Evolutionary conservation across 805 yeast genomes (phyloP), one percentile per base, ranked within the genome.

Genomic region (Candida pseudofarinosa): DNA sequence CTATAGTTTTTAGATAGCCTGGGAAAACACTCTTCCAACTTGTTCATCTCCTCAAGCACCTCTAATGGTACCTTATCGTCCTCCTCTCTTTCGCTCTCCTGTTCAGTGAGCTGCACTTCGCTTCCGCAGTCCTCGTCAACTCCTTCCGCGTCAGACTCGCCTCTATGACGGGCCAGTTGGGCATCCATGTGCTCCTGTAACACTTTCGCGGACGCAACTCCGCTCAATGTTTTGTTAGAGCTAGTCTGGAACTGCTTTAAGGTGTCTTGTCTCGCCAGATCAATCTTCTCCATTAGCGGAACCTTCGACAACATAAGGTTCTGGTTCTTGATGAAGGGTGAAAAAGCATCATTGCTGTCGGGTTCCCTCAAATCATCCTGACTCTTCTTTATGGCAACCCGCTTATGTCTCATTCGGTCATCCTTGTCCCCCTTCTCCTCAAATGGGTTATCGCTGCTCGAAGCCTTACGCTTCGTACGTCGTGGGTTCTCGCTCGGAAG

Each of bases 31-130:
- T 65, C 67, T 40, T 76, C 76, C 8, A 83, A 66, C 39, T 68
- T 69, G 33, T 68, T 65, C 74, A 82, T 79, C 49, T 83, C 88
- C 46, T 75, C 80, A 28, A 75, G 60, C 3, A 79, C 75, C 40
- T 76, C 82, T 1, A 68, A 57, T 2, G 82, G 70, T 0, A 79
- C 69, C 43, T 76, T 80, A 35, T 72, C 77, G 14, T 73, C 77
- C 6, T 41, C 39, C n/a, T 36, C 45, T 8, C 38, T 38, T 37
- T 43, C 45, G 4, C 17, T 40, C 3, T 16, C 37, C 4, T 39
- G 41, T 14, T 23, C 32, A 15, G 13, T 19, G 33, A 26, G 16
- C n/a, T 39, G 35, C 14, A 4, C 31, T 35, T 33, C 30, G 14
- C 30, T 15, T 14, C 20, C 18, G 18, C 20, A 32, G 20, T 33